phyloP scores from a whole-genome alignment of 345 rosid species.

The Durio zibethinus region DNA sequence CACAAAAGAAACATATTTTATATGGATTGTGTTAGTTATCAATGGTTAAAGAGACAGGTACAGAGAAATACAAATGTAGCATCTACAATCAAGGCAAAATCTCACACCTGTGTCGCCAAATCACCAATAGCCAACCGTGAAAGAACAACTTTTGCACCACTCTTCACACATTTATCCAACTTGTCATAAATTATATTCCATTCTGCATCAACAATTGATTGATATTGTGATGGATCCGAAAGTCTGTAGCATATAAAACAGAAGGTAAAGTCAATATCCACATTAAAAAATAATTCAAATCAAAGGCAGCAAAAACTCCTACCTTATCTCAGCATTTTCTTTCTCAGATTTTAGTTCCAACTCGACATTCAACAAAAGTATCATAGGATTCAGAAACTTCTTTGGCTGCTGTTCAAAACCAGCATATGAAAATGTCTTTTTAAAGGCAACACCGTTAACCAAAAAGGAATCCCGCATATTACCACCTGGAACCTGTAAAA shows the following conservation, averaged over 20 bases:
- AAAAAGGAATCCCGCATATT: slow-evolving; percentile 94
- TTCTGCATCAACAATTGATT: slow-evolving; percentile 99
- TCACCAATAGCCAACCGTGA: slow-evolving; percentile 98
- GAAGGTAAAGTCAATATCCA: slow-evolving; percentile 17
- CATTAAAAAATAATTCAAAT: not conserved
- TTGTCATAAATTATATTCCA: slow-evolving; percentile 99
- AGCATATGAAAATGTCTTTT: slow-evolving; percentile 98
- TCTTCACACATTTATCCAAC: slow-evolving; percentile 86
- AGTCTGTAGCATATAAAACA: slow-evolving; percentile 48
- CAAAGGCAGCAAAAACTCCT: slow-evolving; percentile 10
- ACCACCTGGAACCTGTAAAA: slow-evolving; percentile 88
- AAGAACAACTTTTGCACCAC: slow-evolving; percentile 96
- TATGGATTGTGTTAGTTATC: not conserved
- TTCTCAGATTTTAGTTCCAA: slow-evolving; percentile 97
- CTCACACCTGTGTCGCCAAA: slow-evolving; percentile 86
- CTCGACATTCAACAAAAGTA: slow-evolving; percentile 84
- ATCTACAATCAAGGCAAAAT: slow-evolving; percentile 5
- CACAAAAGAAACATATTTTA: not conserved
- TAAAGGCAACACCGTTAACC: slow-evolving; percentile 96
- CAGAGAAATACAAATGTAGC: not conserved
- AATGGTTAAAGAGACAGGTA: not conserved
- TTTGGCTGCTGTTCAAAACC: slow-evolving; percentile 99
- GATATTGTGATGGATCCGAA: slow-evolving; percentile 93
- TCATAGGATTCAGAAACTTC: slow-evolving; percentile 76
- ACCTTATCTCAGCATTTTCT: slow-evolving; percentile 99